These are phyloP conservation scores for Paecilomyces sp. DNA, from an alignment of 2,329 filamentous ascomycete genomes.

Conservation along the genomic window DNA sequence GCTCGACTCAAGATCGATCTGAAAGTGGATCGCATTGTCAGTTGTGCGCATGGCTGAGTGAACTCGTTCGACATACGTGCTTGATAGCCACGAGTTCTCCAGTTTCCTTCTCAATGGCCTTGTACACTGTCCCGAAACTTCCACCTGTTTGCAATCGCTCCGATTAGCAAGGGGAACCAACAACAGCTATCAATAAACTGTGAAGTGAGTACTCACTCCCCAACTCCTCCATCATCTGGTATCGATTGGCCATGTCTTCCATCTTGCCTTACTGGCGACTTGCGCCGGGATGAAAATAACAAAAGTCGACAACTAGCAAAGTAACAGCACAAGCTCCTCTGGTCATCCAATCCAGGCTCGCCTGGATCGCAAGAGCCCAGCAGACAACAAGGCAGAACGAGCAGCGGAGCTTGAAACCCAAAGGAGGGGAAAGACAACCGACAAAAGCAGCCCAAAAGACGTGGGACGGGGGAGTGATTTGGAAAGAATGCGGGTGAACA, in stretches of 20 bases:
- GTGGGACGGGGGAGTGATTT: neutral
- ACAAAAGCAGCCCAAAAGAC: neutral
- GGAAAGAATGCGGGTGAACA: neutral
- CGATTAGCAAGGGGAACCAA: constrained; percentile 6
- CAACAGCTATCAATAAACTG: neutral
- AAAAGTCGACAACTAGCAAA: neutral
- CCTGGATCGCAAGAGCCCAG: neutral
- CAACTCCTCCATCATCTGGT: constrained; percentile 92
- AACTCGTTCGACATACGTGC: constrained; percentile 56
- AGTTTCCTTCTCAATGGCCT: constrained; percentile 83
- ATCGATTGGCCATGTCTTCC: constrained; percentile 66
- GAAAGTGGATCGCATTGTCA: constrained; percentile 11
- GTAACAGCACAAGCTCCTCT: neutral
- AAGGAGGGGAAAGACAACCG: neutral
- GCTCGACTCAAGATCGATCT: constrained; percentile 98
- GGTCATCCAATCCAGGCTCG: neutral
- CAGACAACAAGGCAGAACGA: neutral
- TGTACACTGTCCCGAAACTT: constrained; percentile 95
- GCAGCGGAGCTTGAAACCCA: neutral
- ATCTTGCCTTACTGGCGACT: constrained; percentile 25
- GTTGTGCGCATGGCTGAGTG: neutral
- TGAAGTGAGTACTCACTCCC: constrained; percentile 60
- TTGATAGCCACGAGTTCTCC: constrained; percentile 96
- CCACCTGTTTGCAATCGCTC: constrained; percentile 53
- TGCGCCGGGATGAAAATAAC: neutral